These are phyloP conservation scores for Diophrys appendiculata DNA, from an alignment of 73 alveolate genomes.

Conservation along the genomic window DNA sequence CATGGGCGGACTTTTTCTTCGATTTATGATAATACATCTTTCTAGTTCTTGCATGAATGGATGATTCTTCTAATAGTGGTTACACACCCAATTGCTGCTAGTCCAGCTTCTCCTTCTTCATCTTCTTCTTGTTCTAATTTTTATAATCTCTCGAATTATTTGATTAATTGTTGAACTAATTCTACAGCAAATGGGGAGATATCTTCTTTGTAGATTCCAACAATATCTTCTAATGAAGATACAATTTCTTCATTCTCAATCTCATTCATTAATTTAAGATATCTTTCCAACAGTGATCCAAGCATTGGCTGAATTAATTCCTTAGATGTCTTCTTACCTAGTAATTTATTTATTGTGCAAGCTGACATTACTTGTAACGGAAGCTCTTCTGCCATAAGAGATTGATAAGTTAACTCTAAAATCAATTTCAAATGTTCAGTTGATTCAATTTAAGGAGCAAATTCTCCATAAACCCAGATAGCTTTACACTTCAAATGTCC, in stretches of 20 bases:
- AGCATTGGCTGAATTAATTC: constrained; percentile 66
- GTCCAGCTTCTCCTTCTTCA: constrained; percentile 58
- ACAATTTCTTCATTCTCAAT: constrained; percentile 85
- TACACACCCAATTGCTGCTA: constrained; percentile 80
- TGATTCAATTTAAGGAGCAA: constrained; percentile 59
- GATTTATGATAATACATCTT: constrained; percentile 27
- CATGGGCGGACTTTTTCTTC: constrained; percentile 59
- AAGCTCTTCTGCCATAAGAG: constrained; percentile 52
- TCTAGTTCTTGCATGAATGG: constrained; percentile 45
- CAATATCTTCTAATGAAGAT: constrained; percentile 86
- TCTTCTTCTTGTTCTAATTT: constrained; percentile 66
- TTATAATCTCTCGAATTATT: constrained; percentile 54
- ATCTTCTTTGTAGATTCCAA: constrained; percentile 64
- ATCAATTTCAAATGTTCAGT: constrained; percentile 40
- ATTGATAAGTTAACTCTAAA: constrained; percentile 39
- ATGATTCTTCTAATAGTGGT: constrained; percentile 79
- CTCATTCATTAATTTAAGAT: constrained; percentile 74
- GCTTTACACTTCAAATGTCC: constrained; percentile 81
- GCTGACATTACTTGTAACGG: constrained; percentile 88
- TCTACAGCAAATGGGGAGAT: constrained; percentile 83
- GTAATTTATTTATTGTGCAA: constrained; percentile 55
- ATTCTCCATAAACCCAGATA: constrained; percentile 78
- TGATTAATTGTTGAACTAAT: constrained; percentile 60
- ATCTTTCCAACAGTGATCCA: constrained; percentile 59
- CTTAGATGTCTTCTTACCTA: constrained; percentile 56